A percentile compares a stretch with the other conserved stretches of the same genome.
Evolutionary conservation across 768 basidiomycete species (phyloP).

Genomic region (Mycena latifolia): DNA sequence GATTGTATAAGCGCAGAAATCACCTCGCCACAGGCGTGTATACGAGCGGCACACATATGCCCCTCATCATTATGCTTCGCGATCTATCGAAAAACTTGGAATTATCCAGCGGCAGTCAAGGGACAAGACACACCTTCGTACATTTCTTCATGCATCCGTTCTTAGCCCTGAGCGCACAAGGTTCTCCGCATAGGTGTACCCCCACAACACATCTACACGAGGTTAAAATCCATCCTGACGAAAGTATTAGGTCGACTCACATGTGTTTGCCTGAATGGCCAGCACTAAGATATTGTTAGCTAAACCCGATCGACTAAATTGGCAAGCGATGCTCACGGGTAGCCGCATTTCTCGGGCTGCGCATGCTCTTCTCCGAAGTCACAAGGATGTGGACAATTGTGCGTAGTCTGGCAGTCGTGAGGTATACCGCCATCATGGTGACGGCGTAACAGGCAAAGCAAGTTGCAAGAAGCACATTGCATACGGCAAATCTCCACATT

Average conservation of each 20-base stretch:
- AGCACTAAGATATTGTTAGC: slow-evolving; percentile 51
- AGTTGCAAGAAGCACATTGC: slow-evolving; percentile 60
- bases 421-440: slow-evolving; percentile 52
- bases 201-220: slow-evolving; percentile 61
- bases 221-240: neutral
- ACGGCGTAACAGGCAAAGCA: slow-evolving; percentile 59
- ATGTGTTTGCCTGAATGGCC: slow-evolving; percentile 69
- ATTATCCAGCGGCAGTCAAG: neutral
- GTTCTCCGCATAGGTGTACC: slow-evolving; percentile 65
- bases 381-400: slow-evolving; percentile 59
- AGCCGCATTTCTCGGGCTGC: slow-evolving; percentile 53
- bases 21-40: slow-evolving; percentile 69
- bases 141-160: slow-evolving; percentile 66
- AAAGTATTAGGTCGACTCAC: slow-evolving; percentile 47
- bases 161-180: slow-evolving; percentile 58
- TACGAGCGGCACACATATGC: slow-evolving; percentile 64
- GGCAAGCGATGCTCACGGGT: slow-evolving; percentile 50
- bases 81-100: slow-evolving; percentile 51
- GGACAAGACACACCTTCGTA: slow-evolving; percentile 53
- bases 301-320: neutral
- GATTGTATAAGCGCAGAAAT: slow-evolving; percentile 16
- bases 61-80: slow-evolving; percentile 60
- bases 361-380: slow-evolving; percentile 52
- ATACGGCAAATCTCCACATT: slow-evolving; percentile 62
- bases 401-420: slow-evolving; percentile 65